A percentile compares a stretch with the other conserved stretches of the same genome.
phyloP scores from a whole-genome alignment of 176 grass and related monocot species.

The Aechmea fasciata region DNA sequence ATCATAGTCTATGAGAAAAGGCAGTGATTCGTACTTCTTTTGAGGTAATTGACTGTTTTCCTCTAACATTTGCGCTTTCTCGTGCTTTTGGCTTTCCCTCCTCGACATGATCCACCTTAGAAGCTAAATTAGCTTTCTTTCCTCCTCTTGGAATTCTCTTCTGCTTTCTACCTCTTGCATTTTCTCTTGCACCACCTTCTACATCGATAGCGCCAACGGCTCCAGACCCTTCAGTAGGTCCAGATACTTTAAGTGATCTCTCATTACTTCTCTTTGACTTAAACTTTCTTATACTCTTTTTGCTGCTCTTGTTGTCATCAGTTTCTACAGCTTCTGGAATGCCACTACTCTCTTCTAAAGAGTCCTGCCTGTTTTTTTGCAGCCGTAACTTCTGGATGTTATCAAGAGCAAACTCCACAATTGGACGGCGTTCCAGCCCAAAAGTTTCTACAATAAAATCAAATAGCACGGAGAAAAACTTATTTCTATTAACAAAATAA shows the following conservation, averaged over 20 bases:
- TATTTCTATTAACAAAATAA: too few species aligned
- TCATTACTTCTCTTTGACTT: slow-evolving; percentile 27
- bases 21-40: not conserved
- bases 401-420: slow-evolving; percentile 88
- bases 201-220: slow-evolving; percentile 11
- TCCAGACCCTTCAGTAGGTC: slow-evolving; percentile 12
- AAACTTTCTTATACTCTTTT: slow-evolving; percentile 32
- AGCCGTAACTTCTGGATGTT: slow-evolving; percentile 71
- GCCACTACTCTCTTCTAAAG: slow-evolving; percentile 11
- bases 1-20: not conserved
- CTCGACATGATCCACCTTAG: slow-evolving; percentile 13
- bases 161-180: slow-evolving; percentile 21
- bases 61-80: not conserved
- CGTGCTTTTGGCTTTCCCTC: slow-evolving; percentile 2
- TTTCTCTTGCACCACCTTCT: slow-evolving; percentile 3
- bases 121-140: slow-evolving; percentile 22
- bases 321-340: slow-evolving; percentile 20
- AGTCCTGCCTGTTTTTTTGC: slow-evolving; percentile 30
- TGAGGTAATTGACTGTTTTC: slow-evolving; percentile 9
- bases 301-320: slow-evolving; percentile 9
- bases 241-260: slow-evolving; percentile 23
- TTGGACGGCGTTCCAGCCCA: slow-evolving; percentile 59
- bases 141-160: slow-evolving; percentile 29
- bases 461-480: slow-evolving; percentile 12
- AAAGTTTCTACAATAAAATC: slow-evolving; percentile 55